Percentiles rank a stretch among this genome's conserved stretches.
Evolutionary conservation across 768 basidiomycete species (phyloP).

Genomic region (Macrolepiota fuliginosa): DNA sequence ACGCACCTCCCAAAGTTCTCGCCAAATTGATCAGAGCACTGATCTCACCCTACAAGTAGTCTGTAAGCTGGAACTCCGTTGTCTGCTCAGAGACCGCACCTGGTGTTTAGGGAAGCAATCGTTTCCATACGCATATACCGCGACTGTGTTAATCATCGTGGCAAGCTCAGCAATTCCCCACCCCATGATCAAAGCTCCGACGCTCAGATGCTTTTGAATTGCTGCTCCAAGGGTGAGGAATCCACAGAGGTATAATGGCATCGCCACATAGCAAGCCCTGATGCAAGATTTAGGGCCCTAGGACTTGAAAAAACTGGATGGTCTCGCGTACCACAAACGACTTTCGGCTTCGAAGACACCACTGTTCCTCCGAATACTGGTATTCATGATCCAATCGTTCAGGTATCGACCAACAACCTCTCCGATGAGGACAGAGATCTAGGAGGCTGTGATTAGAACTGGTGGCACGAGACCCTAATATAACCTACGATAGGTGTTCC

Average conservation of each 20-base stretch:
- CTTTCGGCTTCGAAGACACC: constrained; percentile 42
- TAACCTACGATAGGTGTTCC: constrained; percentile 5
- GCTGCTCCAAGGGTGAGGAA: constrained; percentile 50
- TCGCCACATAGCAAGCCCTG: constrained; percentile 52
- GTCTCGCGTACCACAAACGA: constrained; percentile 43
- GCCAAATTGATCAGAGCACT: constrained; percentile 53
- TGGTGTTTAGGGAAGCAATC: constrained; percentile 28
- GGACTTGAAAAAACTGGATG: not conserved
- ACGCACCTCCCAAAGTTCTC: constrained; percentile 44
- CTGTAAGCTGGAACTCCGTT: constrained; percentile 14
- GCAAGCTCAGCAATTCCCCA: constrained; percentile 55
- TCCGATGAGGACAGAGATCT: constrained; percentile 34
- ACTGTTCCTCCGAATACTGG: constrained; percentile 28
- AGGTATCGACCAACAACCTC: constrained; percentile 34
- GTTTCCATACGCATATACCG: constrained; percentile 38
- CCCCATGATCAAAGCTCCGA: constrained; percentile 52
- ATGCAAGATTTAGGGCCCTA: constrained; percentile 5
- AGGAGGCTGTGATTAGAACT: constrained; percentile 27
- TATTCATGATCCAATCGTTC: constrained; percentile 32
- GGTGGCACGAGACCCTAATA: constrained; percentile 17
- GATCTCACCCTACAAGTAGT: constrained; percentile 44
- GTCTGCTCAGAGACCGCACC: constrained; percentile 14
- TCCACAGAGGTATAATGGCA: constrained; percentile 53
- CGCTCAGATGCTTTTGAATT: constrained; percentile 43
- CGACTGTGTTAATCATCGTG: constrained; percentile 52